Percentiles rank a stretch among this genome's conserved stretches.
These are phyloP conservation scores for Neofusicoccum sp. DNA, from an alignment of 2,329 filamentous ascomycete species.

Conservation along the genomic window DNA sequence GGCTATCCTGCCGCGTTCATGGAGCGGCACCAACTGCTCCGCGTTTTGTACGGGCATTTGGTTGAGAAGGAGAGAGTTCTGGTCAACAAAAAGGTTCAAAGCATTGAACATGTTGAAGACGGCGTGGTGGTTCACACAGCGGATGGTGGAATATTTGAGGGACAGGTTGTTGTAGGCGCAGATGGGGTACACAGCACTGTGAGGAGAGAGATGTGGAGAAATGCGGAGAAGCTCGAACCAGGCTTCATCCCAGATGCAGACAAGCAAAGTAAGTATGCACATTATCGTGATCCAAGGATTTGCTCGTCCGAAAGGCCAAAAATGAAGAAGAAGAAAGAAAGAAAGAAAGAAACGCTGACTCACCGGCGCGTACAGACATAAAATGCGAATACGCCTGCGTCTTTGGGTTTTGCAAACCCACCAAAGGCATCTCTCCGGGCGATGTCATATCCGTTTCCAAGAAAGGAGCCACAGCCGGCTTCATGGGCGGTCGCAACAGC, in stretches of 20 bases:
- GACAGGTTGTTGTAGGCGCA: conserved; percentile 6
- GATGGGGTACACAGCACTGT: conserved; percentile 17
- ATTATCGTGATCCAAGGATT: too few relatives aligned
- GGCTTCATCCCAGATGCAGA: neutral
- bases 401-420: neutral
- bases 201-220: conserved; percentile 13
- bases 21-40: conserved; percentile 9
- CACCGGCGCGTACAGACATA: neutral
- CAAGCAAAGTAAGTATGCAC: neutral
- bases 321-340: too few relatives aligned
- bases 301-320: too few relatives aligned
- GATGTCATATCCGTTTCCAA: neutral
- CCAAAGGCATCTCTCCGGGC: neutral
- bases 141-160: neutral
- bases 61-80: conserved; percentile 25
- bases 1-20: conserved; percentile 17
- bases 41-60: conserved; percentile 26
- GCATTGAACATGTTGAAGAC: neutral
- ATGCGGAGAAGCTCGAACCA: neutral
- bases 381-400: conserved; percentile 7
- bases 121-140: neutral
- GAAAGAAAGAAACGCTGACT: too few relatives aligned
- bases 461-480: neutral
- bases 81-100: conserved; percentile 17
- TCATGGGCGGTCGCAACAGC: neutral